phyloP scores from a whole-genome alignment of 306 rosid genomes.

The Fragaria iinumae region DNA sequence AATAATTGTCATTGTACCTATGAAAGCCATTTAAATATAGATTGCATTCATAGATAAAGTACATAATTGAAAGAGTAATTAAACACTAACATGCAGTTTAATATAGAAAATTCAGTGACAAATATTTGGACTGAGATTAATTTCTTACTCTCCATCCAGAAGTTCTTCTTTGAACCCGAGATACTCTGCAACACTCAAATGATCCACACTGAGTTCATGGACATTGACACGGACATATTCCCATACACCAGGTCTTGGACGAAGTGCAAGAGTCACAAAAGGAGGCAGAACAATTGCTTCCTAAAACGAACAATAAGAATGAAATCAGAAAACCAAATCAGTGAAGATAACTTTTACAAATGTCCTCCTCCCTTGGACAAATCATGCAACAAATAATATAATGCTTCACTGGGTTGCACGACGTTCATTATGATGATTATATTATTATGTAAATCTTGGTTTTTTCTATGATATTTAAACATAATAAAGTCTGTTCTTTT shows the following conservation, averaged over 20 bases:
- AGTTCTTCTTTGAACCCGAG: slow-evolving; percentile 74
- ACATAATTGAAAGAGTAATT: not conserved
- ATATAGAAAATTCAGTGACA: not conserved
- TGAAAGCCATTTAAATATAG: not conserved
- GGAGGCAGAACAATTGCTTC: slow-evolving; percentile 80
- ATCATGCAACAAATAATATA: not conserved
- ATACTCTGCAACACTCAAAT: slow-evolving; percentile 65
- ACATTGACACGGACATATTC: slow-evolving; percentile 78
- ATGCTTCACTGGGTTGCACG: not conserved
- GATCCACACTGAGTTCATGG: slow-evolving; percentile 70
- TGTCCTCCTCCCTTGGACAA: not conserved
- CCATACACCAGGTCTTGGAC: slow-evolving; percentile 81
- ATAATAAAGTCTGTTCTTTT: not conserved
- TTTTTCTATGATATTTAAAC: not conserved
- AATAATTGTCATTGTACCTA: slow-evolving; percentile 43
- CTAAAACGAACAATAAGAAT: slow-evolving; percentile 23
- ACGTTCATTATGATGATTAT: not conserved
- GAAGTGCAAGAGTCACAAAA: slow-evolving; percentile 71
- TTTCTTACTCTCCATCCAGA: slow-evolving; percentile 51
- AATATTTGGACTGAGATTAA: slow-evolving; percentile 21
- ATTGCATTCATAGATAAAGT: not conserved
- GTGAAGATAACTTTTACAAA: not conserved
- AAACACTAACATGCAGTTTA: not conserved
- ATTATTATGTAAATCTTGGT: not conserved
- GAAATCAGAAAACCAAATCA: slow-evolving; percentile 3